A percentile compares a stretch with the other conserved stretches of the same genome.
Evolutionary conservation across 2,329 filamentous ascomycete species (phyloP).

Genomic region (Metarhizium brunneum): DNA sequence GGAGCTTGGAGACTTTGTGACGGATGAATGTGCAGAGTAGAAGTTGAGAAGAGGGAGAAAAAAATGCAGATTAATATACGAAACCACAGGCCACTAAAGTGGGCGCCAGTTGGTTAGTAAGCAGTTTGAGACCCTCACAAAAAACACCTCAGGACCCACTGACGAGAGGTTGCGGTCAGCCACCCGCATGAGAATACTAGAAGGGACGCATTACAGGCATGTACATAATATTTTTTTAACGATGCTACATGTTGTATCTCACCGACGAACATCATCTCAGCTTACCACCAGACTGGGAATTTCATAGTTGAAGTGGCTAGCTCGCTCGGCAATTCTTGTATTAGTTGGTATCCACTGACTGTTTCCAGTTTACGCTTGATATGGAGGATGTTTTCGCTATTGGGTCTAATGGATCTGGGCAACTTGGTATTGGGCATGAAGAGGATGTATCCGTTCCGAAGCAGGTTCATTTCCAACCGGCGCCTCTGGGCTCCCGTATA

Average conservation of each 20-base stretch:
- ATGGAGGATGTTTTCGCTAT: conserved; percentile 55
- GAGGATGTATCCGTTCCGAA: conserved; percentile 63
- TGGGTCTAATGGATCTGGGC: conserved; percentile 69
- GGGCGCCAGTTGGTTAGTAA: conserved; percentile 7
- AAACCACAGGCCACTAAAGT: not conserved
- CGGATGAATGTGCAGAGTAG: not conserved
- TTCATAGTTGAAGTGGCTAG: not conserved
- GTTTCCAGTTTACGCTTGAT: not conserved
- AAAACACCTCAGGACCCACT: too few species aligned
- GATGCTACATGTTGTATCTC: too few species aligned
- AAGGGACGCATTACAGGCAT: too few species aligned
- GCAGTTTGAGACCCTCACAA: not conserved
- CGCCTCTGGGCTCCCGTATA: conserved; percentile 25
- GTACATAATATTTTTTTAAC: too few species aligned
- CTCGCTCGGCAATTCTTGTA: not conserved
- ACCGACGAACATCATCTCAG: not conserved
- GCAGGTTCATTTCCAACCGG: conserved; percentile 45
- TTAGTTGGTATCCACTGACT: not conserved
- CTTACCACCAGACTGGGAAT: not conserved
- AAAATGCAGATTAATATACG: not conserved
- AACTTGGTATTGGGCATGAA: conserved; percentile 61
- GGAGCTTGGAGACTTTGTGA: not conserved
- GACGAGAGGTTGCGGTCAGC: too few species aligned
- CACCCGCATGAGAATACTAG: too few species aligned
- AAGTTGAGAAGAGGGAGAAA: not conserved